Conservation (phyloP, 495 filamentous ascomycete species). For the Trichocladium uniseriatum region DNA sequence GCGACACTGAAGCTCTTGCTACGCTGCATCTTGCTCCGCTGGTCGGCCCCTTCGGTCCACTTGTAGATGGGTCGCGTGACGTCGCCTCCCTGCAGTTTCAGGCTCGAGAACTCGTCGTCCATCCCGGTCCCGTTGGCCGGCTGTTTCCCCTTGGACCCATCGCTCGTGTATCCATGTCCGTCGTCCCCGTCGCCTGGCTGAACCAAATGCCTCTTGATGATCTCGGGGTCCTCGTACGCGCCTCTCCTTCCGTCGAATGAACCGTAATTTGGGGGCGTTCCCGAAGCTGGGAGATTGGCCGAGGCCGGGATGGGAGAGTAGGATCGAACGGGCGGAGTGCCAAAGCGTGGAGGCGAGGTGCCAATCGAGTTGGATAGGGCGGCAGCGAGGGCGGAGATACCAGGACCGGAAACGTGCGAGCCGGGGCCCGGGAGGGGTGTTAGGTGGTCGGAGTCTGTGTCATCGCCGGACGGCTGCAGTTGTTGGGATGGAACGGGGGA, state of each 20-base stretch:
- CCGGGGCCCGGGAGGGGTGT: slow-evolving; percentile 47
- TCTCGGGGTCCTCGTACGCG: slow-evolving; percentile 68
- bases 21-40: slow-evolving; percentile 50
- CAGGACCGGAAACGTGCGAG: slow-evolving; percentile 49
- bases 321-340: slow-evolving; percentile 45
- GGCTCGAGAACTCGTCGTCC: slow-evolving; percentile 73
- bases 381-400: slow-evolving; percentile 66
- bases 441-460: slow-evolving; percentile 25
- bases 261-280: slow-evolving; percentile 60
- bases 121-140: slow-evolving; percentile 34
- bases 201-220: slow-evolving; percentile 74
- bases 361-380: slow-evolving; percentile 59
- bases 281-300: slow-evolving; percentile 37
- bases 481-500: slow-evolving; percentile 47
- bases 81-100: slow-evolving; percentile 86
- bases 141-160: slow-evolving; percentile 42
- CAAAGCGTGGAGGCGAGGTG: slow-evolving; percentile 50
- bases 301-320: slow-evolving; percentile 27
- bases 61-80: slow-evolving; percentile 89
- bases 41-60: slow-evolving; percentile 77
- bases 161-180: slow-evolving; percentile 24
- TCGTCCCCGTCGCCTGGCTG: slow-evolving; percentile 46
- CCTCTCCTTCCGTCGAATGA: slow-evolving; percentile 59
- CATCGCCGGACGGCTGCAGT: slow-evolving; percentile 16
- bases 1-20: slow-evolving; percentile 78